A percentile compares a stretch with the other conserved stretches of the same genome.
phyloP scores from a whole-genome alignment of 2,329 filamentous ascomycete species.

The Boeremia lycopersici region DNA sequence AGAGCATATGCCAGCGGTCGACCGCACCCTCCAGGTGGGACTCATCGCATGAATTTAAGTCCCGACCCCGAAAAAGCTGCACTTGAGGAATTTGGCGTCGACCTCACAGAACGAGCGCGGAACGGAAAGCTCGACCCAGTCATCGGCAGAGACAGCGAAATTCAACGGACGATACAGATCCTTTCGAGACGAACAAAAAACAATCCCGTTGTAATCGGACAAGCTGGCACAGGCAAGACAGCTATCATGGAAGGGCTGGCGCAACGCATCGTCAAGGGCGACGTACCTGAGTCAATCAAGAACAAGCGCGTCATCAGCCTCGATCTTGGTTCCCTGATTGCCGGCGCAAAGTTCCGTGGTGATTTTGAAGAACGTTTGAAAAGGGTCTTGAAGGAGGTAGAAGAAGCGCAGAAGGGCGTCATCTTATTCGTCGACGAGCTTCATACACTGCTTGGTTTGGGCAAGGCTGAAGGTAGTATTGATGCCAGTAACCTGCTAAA shows the following conservation, averaged over 20 bases:
- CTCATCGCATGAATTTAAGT: slow-evolving; percentile 89
- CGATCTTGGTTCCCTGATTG: slow-evolving; percentile 90
- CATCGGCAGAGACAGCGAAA: slow-evolving; percentile 89
- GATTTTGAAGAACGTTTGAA: slow-evolving; percentile 97
- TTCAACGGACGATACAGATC: slow-evolving; percentile 93
- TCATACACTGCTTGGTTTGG: slow-evolving; percentile 87
- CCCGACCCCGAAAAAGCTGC: slow-evolving; percentile 80
- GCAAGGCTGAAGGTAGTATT: slow-evolving; percentile 94
- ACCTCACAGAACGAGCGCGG: slow-evolving; percentile 82
- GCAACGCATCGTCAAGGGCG: slow-evolving; percentile 85
- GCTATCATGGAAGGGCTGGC: slow-evolving; percentile 90
- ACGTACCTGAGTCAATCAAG: slow-evolving; percentile 95
- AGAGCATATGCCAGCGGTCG: slow-evolving; percentile 64
- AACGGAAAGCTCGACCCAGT: slow-evolving; percentile 94
- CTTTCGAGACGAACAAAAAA: slow-evolving; percentile 93
- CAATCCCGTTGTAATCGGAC: slow-evolving; percentile 92
- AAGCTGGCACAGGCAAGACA: slow-evolving; percentile 91
- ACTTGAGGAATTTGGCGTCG: slow-evolving; percentile 87
- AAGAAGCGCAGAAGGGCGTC: slow-evolving; percentile 84
- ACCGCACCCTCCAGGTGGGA: slow-evolving; percentile 88
- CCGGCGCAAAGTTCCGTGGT: slow-evolving; percentile 91
- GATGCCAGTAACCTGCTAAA: slow-evolving; percentile 96
- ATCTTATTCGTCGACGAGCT: slow-evolving; percentile 96
- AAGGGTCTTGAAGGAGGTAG: slow-evolving; percentile 86
- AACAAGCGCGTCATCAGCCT: slow-evolving; percentile 87